Percentiles rank a stretch among this genome's conserved stretches.
These are phyloP conservation scores for Penicillium brasilianum DNA, from an alignment of 2,329 filamentous ascomycete genomes.

Conservation along the genomic window DNA sequence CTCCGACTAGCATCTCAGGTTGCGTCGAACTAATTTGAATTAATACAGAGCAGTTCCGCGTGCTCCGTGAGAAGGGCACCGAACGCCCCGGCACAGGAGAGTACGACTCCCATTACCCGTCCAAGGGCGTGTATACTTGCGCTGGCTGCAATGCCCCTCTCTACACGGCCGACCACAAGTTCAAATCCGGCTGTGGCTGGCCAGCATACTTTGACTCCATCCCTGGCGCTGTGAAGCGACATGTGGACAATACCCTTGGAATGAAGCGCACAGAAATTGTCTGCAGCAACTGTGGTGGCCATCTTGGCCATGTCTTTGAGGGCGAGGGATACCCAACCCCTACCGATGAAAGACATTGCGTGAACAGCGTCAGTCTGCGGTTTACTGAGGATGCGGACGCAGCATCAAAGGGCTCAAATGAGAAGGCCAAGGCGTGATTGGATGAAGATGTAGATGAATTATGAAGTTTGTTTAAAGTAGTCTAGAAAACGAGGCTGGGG, in stretches of 20 bases:
- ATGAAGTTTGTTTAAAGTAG: conserved; percentile 9
- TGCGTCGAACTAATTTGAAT: conserved; percentile 4
- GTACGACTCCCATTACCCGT: conserved; percentile 84
- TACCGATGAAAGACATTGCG: conserved; percentile 95
- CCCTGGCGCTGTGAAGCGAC: conserved; percentile 83
- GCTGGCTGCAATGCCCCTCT: conserved; percentile 84
- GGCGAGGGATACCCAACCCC: conserved; percentile 82
- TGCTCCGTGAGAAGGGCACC: conserved; percentile 90
- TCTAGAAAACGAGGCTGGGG: conserved; percentile 8
- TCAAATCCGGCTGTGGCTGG: conserved; percentile 96
- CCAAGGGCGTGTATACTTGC: conserved; percentile 80
- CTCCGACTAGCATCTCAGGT: conserved; percentile 41
- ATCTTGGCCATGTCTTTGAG: conserved; percentile 90
- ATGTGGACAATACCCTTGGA: conserved; percentile 76
- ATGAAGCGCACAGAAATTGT: conserved; percentile 92
- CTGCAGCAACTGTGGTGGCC: conserved; percentile 91
- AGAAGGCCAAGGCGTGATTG: conserved; percentile 38
- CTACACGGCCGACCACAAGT: conserved; percentile 93
- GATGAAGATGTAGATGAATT: conserved; percentile 7
- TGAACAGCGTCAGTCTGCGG: conserved; percentile 89
- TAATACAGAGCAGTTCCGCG: conserved; percentile 85
- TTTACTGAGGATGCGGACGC: conserved; percentile 70
- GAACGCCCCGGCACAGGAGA: conserved; percentile 79
- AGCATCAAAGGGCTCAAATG: conserved; percentile 15
- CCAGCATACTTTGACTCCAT: conserved; percentile 97